Percentiles rank a stretch among this genome's conserved stretches.
These are phyloP conservation scores for Leonotis leonurus DNA, from an alignment of 257 asterid genomes.

Conservation along the genomic window DNA sequence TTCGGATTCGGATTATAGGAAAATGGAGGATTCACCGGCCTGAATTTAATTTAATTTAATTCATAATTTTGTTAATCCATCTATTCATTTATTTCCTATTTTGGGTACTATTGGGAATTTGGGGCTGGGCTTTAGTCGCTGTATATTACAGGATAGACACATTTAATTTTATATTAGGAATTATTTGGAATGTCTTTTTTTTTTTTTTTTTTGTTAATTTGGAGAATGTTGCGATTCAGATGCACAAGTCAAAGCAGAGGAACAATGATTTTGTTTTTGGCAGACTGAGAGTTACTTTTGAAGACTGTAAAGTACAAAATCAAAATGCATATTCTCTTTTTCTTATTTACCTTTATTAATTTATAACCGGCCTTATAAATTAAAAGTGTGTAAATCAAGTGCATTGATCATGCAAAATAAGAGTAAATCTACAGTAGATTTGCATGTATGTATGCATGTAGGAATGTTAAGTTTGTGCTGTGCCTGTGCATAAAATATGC, in stretches of 20 bases:
- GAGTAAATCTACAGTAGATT: not conserved
- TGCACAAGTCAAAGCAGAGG: not conserved
- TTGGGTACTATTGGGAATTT: too few relatives aligned
- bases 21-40: conserved; percentile 23
- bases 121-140: too few relatives aligned
- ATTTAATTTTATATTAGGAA: not conserved
- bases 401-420: not conserved
- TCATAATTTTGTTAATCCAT: not conserved
- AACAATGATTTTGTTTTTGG: conserved; percentile 23
- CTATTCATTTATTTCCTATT: not conserved
- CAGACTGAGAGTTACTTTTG: too few relatives aligned
- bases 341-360: too few relatives aligned
- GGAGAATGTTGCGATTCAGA: not conserved
- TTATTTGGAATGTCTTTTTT: not conserved
- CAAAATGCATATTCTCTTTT: too few relatives aligned
- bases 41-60: not conserved
- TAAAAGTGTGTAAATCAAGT: not conserved
- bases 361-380: too few relatives aligned
- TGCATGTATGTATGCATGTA: not conserved
- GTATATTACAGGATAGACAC: conserved; percentile 7
- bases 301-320: too few relatives aligned
- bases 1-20: conserved; percentile 14
- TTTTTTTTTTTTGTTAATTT: not conserved
- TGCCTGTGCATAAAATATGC: too few relatives aligned
- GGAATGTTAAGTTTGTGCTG: too few relatives aligned